Conservation (phyloP, 305 asterid genomes). For the Rubia tinctorum region DNA sequence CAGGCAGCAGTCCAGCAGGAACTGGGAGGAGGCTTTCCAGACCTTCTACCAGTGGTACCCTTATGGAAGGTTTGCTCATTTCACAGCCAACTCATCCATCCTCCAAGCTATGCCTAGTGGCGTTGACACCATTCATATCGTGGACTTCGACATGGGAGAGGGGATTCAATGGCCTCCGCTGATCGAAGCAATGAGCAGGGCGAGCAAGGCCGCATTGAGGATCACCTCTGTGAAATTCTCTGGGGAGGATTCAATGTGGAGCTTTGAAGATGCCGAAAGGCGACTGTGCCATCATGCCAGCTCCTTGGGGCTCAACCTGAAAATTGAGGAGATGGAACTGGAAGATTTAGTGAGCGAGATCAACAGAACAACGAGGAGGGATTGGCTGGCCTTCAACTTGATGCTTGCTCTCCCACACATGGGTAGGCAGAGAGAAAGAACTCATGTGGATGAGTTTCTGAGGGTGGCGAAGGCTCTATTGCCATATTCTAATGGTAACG, state of each 20-base stretch:
- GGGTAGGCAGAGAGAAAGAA: slow-evolving; percentile 46
- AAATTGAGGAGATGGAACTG: slow-evolving; percentile 39
- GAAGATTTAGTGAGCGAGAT: slow-evolving; percentile 38
- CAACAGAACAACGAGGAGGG: slow-evolving; percentile 29
- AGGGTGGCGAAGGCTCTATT: slow-evolving; percentile 37
- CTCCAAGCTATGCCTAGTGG: slow-evolving; percentile 32
- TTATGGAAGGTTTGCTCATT: slow-evolving; percentile 38
- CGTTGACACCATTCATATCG: slow-evolving; percentile 21
- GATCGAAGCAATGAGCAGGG: slow-evolving; percentile 47
- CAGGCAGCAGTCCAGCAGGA: slow-evolving; percentile 48
- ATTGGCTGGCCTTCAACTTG: slow-evolving; percentile 70
- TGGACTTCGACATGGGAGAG: slow-evolving; percentile 38
- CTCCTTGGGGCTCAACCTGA: slow-evolving; percentile 35
- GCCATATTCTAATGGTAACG: slow-evolving; percentile 11
- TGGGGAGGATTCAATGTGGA: slow-evolving; percentile 38
- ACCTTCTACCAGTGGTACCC: slow-evolving; percentile 43
- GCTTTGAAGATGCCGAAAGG: slow-evolving; percentile 47
- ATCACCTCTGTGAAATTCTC: slow-evolving; percentile 42
- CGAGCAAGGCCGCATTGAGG: slow-evolving; percentile 26
- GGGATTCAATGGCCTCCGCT: slow-evolving; percentile 50
- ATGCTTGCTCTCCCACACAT: slow-evolving; percentile 72
- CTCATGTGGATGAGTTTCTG: slow-evolving; percentile 36
- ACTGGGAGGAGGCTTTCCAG: slow-evolving; percentile 42
- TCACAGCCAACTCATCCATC: slow-evolving; percentile 35
- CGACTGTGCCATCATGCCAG: slow-evolving; percentile 48